Evolutionary conservation across 257 asterid species (phyloP).

Genomic region (Rehmannia glutinosa): DNA sequence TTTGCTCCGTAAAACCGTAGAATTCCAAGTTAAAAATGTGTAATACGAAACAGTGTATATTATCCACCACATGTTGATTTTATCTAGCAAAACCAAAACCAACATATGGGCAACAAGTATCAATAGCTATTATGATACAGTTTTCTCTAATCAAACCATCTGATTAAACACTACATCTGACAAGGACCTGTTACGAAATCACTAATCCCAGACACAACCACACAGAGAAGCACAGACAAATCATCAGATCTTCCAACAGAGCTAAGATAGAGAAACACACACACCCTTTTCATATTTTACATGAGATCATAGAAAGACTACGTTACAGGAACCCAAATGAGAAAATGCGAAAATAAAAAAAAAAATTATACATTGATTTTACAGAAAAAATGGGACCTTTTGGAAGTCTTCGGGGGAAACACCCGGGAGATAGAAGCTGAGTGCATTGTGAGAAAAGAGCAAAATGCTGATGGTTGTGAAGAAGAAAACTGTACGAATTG

Average conservation of each 20-base stretch:
- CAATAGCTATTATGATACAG: neutral
- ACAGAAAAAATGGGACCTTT: slow-evolving; percentile 33
- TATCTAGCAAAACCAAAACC: slow-evolving; percentile 1
- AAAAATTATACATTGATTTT: neutral
- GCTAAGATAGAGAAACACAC: slow-evolving; percentile 13
- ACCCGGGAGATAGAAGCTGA: slow-evolving; percentile 73
- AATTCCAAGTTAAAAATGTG: too few relatives aligned
- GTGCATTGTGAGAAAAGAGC: slow-evolving; percentile 40
- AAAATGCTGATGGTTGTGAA: slow-evolving; percentile 36
- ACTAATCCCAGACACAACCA: neutral
- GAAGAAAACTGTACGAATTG: slow-evolving; percentile 19
- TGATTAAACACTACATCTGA: too few relatives aligned
- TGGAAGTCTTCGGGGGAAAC: slow-evolving; percentile 79
- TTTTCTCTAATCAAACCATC: neutral
- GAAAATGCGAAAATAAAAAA: neutral
- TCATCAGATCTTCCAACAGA: slow-evolving; percentile 27
- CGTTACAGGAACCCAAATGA: slow-evolving; percentile 5
- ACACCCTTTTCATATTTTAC: neutral
- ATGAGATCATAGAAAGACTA: neutral
- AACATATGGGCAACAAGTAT: neutral
- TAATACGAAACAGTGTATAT: too few relatives aligned
- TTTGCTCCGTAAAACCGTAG: too few relatives aligned
- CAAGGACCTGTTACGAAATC: neutral
- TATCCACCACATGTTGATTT: too few relatives aligned
- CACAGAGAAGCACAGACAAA: neutral